Evolutionary conservation across 1,284 basidiomycete genomes (phyloP), one percentile per base, ranked within the genome.

Genomic region (Schizophyllum amplum): DNA sequence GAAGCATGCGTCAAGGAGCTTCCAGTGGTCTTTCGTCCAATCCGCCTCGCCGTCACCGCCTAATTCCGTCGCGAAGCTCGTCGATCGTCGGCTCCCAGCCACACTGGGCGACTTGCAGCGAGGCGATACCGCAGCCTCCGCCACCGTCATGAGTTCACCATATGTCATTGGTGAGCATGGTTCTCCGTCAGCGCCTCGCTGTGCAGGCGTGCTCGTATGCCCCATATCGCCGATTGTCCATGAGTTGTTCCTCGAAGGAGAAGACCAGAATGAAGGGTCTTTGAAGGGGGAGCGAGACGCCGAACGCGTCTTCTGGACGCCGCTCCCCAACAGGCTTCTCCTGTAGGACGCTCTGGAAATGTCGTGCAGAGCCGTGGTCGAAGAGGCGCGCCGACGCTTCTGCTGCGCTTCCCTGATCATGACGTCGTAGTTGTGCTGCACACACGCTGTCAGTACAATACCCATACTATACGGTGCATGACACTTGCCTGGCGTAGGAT

Each of bases 1-100:
- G 62, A 91, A 84, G 66, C 89, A 92, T 24, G 79, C 80, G 67
- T 90, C 87, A 26, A 92, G 75, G 46, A 76, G 67, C 67, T 85
- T 88, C 84, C 86, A 90, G 57, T 86, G 83, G 24, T 82, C 79
- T 66, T 87, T 89, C 5, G 78, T 76, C 85, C 87, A 90, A 46
- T 70, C 73, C 15, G 57, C 55, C 5, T 33, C 20, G 54, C 33
- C 48, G 46, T 57, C 7, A 1, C 61, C 59, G 50, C 62, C 63
- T 1, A 66, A 65, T 2, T 71, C 68, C 7, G 57, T 56, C 24
- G 63, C 60, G 20, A 71, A 62, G 21, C 73, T 74, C 62, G 74
- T 71, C 59, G 72, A 67, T 24, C 72, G 71, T 55, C 7, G 57
- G 24, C 24, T 62, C 60, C 13, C 58, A 53, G 4, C n/a, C n/a